Base-by-base conservation (phyloP, 2,329 filamentous ascomycete species). In the Scedosporium dehoogii region DNA sequence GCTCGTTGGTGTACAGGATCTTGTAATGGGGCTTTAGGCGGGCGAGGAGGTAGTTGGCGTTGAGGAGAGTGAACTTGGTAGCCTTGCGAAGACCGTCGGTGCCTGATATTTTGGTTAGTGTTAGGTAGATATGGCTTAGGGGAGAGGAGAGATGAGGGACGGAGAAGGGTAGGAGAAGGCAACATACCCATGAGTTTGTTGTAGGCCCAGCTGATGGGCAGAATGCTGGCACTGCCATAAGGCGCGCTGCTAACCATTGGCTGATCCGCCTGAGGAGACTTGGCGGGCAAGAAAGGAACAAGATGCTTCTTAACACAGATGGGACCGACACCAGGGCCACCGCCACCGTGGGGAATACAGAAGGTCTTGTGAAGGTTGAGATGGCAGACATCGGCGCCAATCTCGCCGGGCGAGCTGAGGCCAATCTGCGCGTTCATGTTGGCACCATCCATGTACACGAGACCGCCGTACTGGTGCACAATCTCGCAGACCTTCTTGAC, bases 351-450 rank as follows among this genome's bases (percentile, higher is more conserved):
- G 57, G 93, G 93, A 70, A 97, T 97, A 73, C 93, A 97, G 81
- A 97, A 97, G 3, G 93, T 97, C 84, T 97, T 97, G 85, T 97
- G 93, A 51, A 97, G 83, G 76, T 97, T 97, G 64, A 97, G 81
- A 78, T 97, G 93, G 82, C 93, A 97, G 46, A 97, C 92, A 73
- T 97, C 93, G 33, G 93, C 93, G 21, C 93, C 93, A 67, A 97
- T 96, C 73, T 96, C 92, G 46, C 93, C 93, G 1, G 93, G 93
- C 0, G 91, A 96, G 79, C 91, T 96, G 10, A 97, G 83, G 12
- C 93, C 93, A 66, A 97, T 97, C 75, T 97, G 93, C 18, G 93
- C 93, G 72, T 97, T 97, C 91, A 97, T 94, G 79, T 97, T 97
- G 67, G 93, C 93, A 58, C 93, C 93, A 72, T 97, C 93, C 93